A percentile compares a stretch with the other conserved stretches of the same genome.
phyloP scores from a whole-genome alignment of 1,284 basidiomycete species.

The Ceratobasidium sp. region DNA sequence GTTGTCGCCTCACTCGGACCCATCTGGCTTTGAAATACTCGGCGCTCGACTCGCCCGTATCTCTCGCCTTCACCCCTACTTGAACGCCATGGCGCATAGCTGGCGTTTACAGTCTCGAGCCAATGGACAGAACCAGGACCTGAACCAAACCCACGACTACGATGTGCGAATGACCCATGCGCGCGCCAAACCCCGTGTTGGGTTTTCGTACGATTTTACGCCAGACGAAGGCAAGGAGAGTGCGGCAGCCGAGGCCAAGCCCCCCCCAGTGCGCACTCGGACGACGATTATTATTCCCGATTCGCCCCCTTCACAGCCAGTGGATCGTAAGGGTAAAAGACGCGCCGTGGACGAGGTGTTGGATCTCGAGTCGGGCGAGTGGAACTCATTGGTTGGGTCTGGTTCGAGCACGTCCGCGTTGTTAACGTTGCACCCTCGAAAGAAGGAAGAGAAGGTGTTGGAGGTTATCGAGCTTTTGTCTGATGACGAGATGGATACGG shows the following conservation, averaged over 20 bases:
- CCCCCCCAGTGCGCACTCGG: conserved; percentile 9
- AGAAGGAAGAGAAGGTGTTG: neutral
- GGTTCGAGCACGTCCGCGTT: neutral
- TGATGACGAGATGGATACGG: conserved; percentile 10
- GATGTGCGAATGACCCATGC: conserved; percentile 42
- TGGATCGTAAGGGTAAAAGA: conserved; percentile 27
- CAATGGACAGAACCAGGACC: neutral
- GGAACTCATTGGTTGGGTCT: neutral
- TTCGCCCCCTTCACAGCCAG: conserved; percentile 23
- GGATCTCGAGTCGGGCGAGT: conserved; percentile 16
- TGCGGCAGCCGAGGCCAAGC: neutral
- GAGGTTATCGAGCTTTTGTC: conserved; percentile 27
- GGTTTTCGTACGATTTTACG: conserved; percentile 36
- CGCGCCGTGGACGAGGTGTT: conserved; percentile 1
- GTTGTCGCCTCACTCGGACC: neutral
- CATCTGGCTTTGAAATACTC: neutral
- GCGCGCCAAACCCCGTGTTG: conserved; percentile 20
- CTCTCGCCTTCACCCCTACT: neutral
- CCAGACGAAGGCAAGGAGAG: conserved; percentile 18
- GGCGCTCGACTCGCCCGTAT: neutral
- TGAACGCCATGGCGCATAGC: conserved; percentile 2
- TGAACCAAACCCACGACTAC: conserved; percentile 3
- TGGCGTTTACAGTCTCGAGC: neutral
- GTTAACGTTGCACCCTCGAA: neutral
- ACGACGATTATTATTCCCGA: conserved; percentile 41